These are phyloP conservation scores for Pichia exigua DNA, from an alignment of 805 yeast genomes.

Conservation along the genomic window DNA sequence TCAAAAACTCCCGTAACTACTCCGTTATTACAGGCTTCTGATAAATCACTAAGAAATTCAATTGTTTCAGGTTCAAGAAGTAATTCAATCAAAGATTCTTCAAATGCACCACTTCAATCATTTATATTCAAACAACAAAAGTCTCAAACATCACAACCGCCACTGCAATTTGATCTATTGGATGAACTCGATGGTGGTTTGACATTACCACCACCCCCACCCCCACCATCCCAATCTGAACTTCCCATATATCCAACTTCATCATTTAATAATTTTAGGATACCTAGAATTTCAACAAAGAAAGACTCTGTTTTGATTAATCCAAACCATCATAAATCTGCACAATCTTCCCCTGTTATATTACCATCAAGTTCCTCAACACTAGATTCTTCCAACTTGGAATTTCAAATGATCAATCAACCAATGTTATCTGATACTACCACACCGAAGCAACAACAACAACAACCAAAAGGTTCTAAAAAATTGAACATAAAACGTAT, in stretches of 20 bases:
- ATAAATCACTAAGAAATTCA: neutral
- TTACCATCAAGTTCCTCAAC: constrained; percentile 23
- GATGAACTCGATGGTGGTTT: constrained; percentile 15
- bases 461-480: neutral
- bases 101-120: constrained; percentile 2
- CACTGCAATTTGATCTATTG: constrained; percentile 5
- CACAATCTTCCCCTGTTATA: constrained; percentile 32
- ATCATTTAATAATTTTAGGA: constrained; percentile 10
- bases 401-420: neutral
- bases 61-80: neutral
- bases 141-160: neutral
- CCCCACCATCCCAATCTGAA: constrained; percentile 14
- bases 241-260: neutral
- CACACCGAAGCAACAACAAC: neutral
- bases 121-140: constrained; percentile 5
- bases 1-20: constrained; percentile 35
- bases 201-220: constrained; percentile 23
- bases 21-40: constrained; percentile 27
- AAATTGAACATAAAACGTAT: neutral
- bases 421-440: neutral
- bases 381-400: constrained; percentile 2
- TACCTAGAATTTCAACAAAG: constrained; percentile 2
- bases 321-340: constrained; percentile 25
- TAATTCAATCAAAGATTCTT: neutral
- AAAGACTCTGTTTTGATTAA: constrained; percentile 26